Percentiles rank a stretch among this genome's conserved stretches.
phyloP scores from a whole-genome alignment of 495 filamentous ascomycete genomes.

The Tetracladium marchalianum region DNA sequence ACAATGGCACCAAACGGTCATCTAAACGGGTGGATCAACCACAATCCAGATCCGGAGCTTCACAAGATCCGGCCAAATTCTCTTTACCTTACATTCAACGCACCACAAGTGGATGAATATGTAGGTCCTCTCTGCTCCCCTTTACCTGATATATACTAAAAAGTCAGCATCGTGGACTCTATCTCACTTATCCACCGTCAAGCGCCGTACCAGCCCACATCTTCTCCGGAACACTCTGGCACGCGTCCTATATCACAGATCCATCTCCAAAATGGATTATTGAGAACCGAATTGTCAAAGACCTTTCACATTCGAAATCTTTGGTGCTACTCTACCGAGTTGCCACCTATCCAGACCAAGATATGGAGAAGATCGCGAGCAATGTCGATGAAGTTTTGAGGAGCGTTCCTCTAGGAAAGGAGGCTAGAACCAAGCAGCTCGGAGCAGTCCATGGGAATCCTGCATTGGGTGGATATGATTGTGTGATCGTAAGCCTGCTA shows the following conservation, averaged over 20 bases:
- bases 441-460: slow-evolving; percentile 6
- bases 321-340: slow-evolving; percentile 9
- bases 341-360: slow-evolving; percentile 1
- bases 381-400: slow-evolving; percentile 4
- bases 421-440: background rate
- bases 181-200: slow-evolving; percentile 10
- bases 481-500: slow-evolving; percentile 3
- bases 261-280: slow-evolving; percentile 5
- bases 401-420: slow-evolving; percentile 5
- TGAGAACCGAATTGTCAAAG: slow-evolving; percentile 7
- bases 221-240: slow-evolving; percentile 11
- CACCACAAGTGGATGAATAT: slow-evolving; percentile 17
- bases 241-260: slow-evolving; percentile 7
- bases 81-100: slow-evolving; percentile 17
- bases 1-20: too few species aligned
- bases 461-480: slow-evolving; percentile 13
- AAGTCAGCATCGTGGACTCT: slow-evolving; percentile 15
- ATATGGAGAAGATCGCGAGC: background rate
- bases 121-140: slow-evolving; percentile 4
- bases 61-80: slow-evolving; percentile 11
- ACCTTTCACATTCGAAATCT: slow-evolving; percentile 7
- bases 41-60: background rate
- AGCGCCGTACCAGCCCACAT: background rate
- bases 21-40: too few species aligned
- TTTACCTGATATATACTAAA: background rate